Evolutionary conservation across 2,329 filamentous ascomycete species (phyloP), one percentile per base, ranked within the genome.

Genomic region (Nemania serpens): DNA sequence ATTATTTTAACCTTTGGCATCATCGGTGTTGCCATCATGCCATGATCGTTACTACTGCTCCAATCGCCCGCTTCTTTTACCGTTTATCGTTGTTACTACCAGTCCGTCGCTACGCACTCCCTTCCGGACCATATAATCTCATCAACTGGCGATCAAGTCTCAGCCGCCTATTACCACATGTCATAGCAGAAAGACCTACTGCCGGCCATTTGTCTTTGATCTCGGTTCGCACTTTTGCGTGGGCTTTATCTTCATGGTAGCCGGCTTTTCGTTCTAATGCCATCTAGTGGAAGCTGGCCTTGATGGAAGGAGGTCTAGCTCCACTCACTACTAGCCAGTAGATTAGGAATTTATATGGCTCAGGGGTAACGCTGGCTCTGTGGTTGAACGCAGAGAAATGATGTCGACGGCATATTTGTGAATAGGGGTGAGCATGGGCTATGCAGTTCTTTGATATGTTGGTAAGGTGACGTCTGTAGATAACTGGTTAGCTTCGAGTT

Each of bases 181-280:
- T n/a, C n/a, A n/a, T n/a, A n/a, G n/a, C n/a, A n/a, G n/a, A n/a
- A n/a, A n/a, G n/a, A n/a, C n/a, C n/a, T n/a, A n/a, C n/a, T n/a
- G n/a, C n/a, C n/a, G n/a, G n/a, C n/a, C n/a, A n/a, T n/a, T n/a
- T n/a, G n/a, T n/a, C n/a, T n/a, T n/a, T n/a, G n/a, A n/a, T n/a
- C n/a, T n/a, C n/a, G n/a, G n/a, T n/a, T n/a, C n/a, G n/a, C n/a
- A n/a, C n/a, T n/a, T n/a, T n/a, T n/a, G n/a, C n/a, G n/a, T n/a
- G n/a, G n/a, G n/a, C n/a, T n/a, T n/a, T n/a, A n/a, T n/a, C n/a
- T 37, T 52, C 39, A 15, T 60, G 62, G 46, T 66, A 20, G 2
- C 51, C 54, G 45, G 66, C 66, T 66, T 67, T 22, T 63, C n/a
- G 63, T 58, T 68, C 67, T 3, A 49, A 62, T 3, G 55, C 53